These are phyloP conservation scores for Dichotomocladium elegans DNA, from an alignment of 371 early-diverging fungal species.

Conservation along the genomic window DNA sequence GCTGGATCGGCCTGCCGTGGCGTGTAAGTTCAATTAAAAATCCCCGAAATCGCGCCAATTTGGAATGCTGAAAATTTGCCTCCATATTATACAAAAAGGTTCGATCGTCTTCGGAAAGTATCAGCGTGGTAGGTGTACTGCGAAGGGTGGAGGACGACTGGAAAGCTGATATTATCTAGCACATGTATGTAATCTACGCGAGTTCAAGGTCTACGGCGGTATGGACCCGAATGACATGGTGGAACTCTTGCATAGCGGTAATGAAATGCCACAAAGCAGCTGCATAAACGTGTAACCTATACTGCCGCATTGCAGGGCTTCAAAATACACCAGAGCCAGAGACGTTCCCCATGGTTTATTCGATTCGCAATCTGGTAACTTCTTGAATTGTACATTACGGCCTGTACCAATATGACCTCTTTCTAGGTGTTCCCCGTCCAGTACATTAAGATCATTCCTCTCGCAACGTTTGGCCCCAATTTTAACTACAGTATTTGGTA, in stretches of 20 bases:
- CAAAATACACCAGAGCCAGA: constrained; percentile 90
- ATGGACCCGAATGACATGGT: constrained; percentile 73
- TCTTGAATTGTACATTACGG: neutral
- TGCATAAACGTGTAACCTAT: neutral
- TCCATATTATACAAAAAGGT: constrained; percentile 32
- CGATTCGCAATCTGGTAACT: neutral
- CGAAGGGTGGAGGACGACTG: neutral
- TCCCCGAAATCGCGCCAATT: neutral
- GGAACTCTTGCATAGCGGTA: constrained; percentile 86
- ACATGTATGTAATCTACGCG: constrained; percentile 96
- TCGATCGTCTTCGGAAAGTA: constrained; percentile 95
- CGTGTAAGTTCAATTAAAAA: constrained; percentile 47
- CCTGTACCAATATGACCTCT: neutral
- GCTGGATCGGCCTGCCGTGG: constrained; percentile 68
- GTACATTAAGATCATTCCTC: constrained; percentile 92
- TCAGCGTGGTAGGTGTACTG: constrained; percentile 63
- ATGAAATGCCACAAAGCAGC: neutral
- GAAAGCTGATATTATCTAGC: constrained; percentile 57
- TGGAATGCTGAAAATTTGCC: neutral
- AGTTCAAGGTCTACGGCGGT: constrained; percentile 93
- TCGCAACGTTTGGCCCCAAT: constrained; percentile 87
- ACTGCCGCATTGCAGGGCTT: no score
- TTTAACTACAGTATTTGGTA: constrained; percentile 97
- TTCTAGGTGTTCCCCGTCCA: constrained; percentile 71
- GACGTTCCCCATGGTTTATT: constrained; percentile 66